Evolutionary conservation across 495 filamentous ascomycete genomes (phyloP).

Genomic region (Penicillium cinerascens): DNA sequence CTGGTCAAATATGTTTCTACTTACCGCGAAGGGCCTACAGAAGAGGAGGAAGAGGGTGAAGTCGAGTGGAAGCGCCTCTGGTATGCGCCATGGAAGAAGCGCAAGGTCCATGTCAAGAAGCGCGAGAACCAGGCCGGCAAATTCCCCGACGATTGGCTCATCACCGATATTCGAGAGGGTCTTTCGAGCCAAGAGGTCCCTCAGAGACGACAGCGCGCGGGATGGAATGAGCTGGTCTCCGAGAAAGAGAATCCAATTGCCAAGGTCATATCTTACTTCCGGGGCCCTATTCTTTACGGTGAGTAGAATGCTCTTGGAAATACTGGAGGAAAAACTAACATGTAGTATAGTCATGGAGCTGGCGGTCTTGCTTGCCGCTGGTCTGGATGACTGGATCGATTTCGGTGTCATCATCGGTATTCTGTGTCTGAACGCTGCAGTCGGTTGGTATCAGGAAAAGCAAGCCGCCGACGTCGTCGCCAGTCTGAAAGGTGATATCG

Average conservation of each 20-base stretch:
- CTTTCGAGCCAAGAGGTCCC: constrained; percentile 53
- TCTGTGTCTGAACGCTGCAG: constrained; percentile 66
- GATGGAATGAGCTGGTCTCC: constrained; percentile 69
- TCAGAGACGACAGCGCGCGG: constrained; percentile 55
- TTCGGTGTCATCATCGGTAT: constrained; percentile 83
- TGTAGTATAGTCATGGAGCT: constrained; percentile 67
- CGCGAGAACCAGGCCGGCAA: constrained; percentile 33
- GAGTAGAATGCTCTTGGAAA: constrained; percentile 17
- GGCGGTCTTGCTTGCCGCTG: constrained; percentile 70
- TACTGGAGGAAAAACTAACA: constrained; percentile 19
- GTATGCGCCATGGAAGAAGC: constrained; percentile 58
- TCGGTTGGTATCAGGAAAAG: constrained; percentile 84
- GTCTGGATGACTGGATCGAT: constrained; percentile 74
- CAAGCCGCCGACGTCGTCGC: constrained; percentile 80
- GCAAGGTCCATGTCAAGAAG: constrained; percentile 45
- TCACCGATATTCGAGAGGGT: constrained; percentile 64
- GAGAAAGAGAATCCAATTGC: constrained; percentile 72
- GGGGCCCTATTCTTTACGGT: constrained; percentile 80
- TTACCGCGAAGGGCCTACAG: constrained; percentile 48
- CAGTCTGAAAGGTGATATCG: constrained; percentile 75
- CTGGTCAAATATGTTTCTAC: constrained; percentile 64
- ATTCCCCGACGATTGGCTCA: constrained; percentile 67
- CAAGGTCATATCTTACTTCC: constrained; percentile 71
- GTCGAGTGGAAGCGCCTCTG: constrained; percentile 37
- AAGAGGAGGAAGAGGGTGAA: constrained; percentile 23